Conservation (phyloP, 208 protist species). For the Acanthamoeba healyi region DNA sequence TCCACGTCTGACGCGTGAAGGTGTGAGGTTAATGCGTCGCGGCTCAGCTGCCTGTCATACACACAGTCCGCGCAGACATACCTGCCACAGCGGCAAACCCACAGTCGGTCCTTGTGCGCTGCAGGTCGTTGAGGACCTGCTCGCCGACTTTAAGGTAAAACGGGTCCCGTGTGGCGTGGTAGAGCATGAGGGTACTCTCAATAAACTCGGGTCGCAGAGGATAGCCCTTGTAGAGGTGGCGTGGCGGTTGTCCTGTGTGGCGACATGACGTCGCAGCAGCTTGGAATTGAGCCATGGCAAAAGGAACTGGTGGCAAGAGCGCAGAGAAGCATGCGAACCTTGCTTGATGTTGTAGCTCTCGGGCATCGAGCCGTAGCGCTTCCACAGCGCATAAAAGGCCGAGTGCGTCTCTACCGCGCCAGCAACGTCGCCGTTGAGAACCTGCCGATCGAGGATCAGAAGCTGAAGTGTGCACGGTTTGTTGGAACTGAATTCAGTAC, state of each 20-base stretch:
- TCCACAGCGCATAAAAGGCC: conserved; percentile 89
- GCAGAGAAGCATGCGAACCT: too few species aligned
- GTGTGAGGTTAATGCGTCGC: too few species aligned
- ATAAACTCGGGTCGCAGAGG: conserved; percentile 93
- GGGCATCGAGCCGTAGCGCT: conserved; percentile 89
- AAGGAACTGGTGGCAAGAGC: too few species aligned
- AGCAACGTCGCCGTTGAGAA: conserved; percentile 90
- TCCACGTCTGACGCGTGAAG: conserved; percentile 78
- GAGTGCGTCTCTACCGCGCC: conserved; percentile 85
- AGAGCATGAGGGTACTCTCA: conserved; percentile 92
- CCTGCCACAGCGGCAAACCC: conserved; percentile 84
- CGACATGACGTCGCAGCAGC: too few species aligned
- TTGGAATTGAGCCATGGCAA: too few species aligned
- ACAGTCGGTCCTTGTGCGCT: conserved; percentile 51
- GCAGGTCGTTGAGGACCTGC: conserved; percentile 67
- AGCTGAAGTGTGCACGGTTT: too few species aligned
- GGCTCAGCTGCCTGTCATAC: too few species aligned
- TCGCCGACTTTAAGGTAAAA: conserved; percentile 74
- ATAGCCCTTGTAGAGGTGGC: conserved; percentile 80
- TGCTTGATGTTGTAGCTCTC: conserved; percentile 87
- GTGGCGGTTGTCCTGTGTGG: conserved; percentile 36
- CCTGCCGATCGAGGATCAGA: too few species aligned
- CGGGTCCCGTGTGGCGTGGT: conserved; percentile 87
- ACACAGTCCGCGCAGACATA: too few species aligned
- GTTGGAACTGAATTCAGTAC: too few species aligned